These are phyloP conservation scores for Populus davidiana DNA, from an alignment of 345 rosid genomes.

Conservation along the genomic window DNA sequence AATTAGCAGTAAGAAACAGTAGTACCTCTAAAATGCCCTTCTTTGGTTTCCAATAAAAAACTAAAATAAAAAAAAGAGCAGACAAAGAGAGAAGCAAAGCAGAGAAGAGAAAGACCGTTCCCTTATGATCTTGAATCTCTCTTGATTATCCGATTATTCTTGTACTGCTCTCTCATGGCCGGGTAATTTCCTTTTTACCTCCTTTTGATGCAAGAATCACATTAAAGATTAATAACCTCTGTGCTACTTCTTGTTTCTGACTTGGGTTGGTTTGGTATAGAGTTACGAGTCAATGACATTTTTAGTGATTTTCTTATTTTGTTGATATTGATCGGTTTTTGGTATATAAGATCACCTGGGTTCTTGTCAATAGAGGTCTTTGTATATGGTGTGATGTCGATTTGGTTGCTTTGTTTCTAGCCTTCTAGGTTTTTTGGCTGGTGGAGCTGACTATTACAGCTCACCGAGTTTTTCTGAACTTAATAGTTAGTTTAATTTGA, in stretches of 20 bases:
- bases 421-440: background rate
- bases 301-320: background rate
- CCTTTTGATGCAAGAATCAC: background rate
- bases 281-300: background rate
- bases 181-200: conserved; percentile 8
- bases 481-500: background rate
- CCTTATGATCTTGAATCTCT: background rate
- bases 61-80: too few relatives aligned
- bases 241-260: background rate
- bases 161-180: conserved; percentile 12
- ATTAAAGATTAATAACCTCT: background rate
- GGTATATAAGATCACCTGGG: background rate
- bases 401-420: background rate
- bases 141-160: background rate
- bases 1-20: background rate
- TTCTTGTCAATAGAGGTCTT: background rate
- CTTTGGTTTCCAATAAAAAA: background rate
- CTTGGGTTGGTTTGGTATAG: background rate
- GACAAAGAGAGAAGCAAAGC: background rate
- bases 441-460: background rate
- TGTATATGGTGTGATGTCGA: background rate
- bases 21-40: background rate
- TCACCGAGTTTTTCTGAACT: background rate
- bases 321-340: background rate
- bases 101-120: background rate